Evolutionary conservation across 2,329 filamentous ascomycete genomes (phyloP).

Genomic region (Cladosporium oxysporum): DNA sequence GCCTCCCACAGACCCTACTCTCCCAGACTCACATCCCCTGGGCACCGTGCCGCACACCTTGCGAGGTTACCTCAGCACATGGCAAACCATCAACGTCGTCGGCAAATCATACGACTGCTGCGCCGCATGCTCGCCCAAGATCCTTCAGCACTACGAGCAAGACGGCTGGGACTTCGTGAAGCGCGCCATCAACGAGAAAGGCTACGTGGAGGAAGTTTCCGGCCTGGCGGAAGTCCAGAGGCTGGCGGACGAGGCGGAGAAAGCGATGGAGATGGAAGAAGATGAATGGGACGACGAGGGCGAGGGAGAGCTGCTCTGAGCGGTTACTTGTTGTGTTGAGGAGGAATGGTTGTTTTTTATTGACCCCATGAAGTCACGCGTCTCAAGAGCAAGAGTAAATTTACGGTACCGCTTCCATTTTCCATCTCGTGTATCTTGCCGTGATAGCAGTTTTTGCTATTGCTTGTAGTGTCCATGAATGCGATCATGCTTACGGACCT

Average conservation of each 20-base stretch:
- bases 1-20: conserved; percentile 35
- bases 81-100: conserved; percentile 71
- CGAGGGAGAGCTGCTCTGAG: conserved; percentile 41
- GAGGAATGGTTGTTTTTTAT: too few relatives aligned
- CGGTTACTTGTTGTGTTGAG: too few relatives aligned
- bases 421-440: neutral
- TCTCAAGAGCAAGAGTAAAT: neutral
- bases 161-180: conserved; percentile 78
- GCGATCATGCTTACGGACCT: neutral
- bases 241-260: conserved; percentile 48
- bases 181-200: conserved; percentile 70
- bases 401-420: neutral
- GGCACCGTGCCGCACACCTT: conserved; percentile 77
- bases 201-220: conserved; percentile 76
- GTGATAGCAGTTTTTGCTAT: neutral
- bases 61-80: conserved; percentile 73
- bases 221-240: conserved; percentile 68
- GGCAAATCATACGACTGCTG: conserved; percentile 78
- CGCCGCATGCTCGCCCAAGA: conserved; percentile 73
- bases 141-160: conserved; percentile 66
- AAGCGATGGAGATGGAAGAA: conserved; percentile 62
- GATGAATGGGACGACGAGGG: conserved; percentile 58
- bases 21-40: conserved; percentile 54
- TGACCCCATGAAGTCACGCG: neutral
- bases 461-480: neutral